These are phyloP conservation scores for Eucalyptus rudis DNA, from an alignment of 345 rosid species.

Conservation along the genomic window DNA sequence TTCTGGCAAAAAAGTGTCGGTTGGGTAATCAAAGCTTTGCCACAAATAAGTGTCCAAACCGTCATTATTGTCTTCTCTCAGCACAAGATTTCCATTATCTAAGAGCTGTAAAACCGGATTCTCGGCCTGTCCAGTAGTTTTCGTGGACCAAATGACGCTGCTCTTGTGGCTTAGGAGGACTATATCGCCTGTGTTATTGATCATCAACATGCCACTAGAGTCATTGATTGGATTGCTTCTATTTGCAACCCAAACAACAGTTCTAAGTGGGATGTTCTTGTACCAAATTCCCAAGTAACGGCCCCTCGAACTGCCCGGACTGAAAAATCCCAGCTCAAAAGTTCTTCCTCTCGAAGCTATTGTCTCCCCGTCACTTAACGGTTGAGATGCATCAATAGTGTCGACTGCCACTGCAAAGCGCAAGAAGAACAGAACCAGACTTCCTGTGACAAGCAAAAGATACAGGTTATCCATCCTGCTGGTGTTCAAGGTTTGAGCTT, in stretches of 20 bases:
- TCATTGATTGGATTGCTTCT: slow-evolving; percentile 9
- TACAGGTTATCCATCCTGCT: neutral
- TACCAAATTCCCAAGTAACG: slow-evolving; percentile 35
- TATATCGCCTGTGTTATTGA: slow-evolving; percentile 1
- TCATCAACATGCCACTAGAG: neutral
- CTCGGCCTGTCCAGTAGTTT: neutral
- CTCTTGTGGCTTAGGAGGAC: neutral
- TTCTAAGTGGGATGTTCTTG: neutral
- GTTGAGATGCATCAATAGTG: neutral
- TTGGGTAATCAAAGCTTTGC: slow-evolving; percentile 39
- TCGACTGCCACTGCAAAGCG: neutral
- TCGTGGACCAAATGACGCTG: slow-evolving; percentile 7
- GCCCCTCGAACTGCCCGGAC: neutral
- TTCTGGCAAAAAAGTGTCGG: slow-evolving; percentile 19
- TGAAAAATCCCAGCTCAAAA: slow-evolving; percentile 24
- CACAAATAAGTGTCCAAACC: neutral
- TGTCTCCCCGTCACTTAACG: neutral
- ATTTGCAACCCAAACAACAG: slow-evolving; percentile 36
- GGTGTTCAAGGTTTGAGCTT: neutral
- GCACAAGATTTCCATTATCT: slow-evolving; percentile 33
- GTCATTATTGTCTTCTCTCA: neutral
- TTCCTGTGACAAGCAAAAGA: neutral
- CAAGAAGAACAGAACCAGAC: neutral
- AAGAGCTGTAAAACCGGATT: slow-evolving; percentile 16
- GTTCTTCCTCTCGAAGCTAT: slow-evolving; percentile 1